Evolutionary conservation across 495 filamentous ascomycete genomes (phyloP), one percentile per base, ranked within the genome.

Genomic region (Oleoguttula mirabilis): DNA sequence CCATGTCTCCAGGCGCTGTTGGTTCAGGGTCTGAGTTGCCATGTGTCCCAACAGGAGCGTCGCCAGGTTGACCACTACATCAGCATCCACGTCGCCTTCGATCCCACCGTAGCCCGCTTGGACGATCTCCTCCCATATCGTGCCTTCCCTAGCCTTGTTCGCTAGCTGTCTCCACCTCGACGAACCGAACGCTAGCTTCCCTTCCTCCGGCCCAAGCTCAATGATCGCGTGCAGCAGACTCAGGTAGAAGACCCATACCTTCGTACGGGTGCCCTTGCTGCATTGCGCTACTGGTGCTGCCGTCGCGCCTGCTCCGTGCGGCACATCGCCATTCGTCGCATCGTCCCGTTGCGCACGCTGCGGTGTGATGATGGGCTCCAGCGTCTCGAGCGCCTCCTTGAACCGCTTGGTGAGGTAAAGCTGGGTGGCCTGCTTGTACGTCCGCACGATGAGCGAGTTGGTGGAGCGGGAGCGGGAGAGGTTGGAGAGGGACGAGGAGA

Each of bases 201-300:
- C 90, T 57, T 94, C 85, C 51, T 94, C 84, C n/a, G 79, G 63
- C 14, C 82, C 84, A 50, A 95, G 67, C 47, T 96, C 87, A 25
- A 88, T 69, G 34, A 94, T 80, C 19, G 83, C 83, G 63, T 94
- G 92, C 24, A 96, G 70, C 19, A 96, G 75, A 0, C 86, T 93
- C 37, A 96, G 74, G 60, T 96, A 96, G 51, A 98, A 70, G 61
- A 84, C 92, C 92, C 92, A 98, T 41, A 95, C 76, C 60, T 94
- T 96, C 62, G 94, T 84, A 48, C 88, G 70, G 43, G 81, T 84
- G 28, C 76, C 78, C 39, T 76, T 70, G 35, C 81, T 82, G 41
- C 81, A 82, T 47, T 66, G 68, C 39, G 77, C 76, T 37, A 94
- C 77, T 2, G 82, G 82, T 31, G 84, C 81, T 12, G 56, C 46